Conservation (phyloP, 208 protist species). For the Porcisia hertigi region DNA sequence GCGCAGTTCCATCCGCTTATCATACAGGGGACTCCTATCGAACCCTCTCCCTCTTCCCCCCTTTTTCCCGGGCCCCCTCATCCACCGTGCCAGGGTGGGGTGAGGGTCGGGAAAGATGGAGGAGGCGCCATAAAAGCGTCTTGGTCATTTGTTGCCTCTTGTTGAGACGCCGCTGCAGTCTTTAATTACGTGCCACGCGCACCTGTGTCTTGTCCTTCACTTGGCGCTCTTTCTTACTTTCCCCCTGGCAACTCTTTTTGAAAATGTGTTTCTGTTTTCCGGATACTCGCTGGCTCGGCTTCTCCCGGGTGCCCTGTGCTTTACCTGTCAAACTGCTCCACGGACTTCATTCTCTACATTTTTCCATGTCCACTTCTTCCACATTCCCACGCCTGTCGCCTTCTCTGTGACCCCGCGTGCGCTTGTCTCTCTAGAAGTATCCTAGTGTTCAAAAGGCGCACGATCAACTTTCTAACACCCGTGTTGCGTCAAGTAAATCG, state of each 20-base stretch:
- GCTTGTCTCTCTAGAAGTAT: neutral
- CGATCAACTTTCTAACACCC: neutral
- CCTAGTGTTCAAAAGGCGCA: neutral
- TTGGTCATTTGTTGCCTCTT: neutral
- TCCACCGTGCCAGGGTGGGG: neutral
- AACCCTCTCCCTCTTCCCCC: neutral
- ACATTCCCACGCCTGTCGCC: neutral
- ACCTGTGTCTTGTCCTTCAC: neutral
- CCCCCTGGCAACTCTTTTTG: neutral
- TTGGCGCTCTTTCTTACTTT: slow-evolving; percentile 4
- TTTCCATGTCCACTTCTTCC: neutral
- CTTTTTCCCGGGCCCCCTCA: neutral
- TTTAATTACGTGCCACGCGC: neutral
- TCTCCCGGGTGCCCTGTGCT: neutral
- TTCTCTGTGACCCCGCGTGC: neutral
- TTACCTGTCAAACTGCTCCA: neutral
- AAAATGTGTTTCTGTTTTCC: neutral
- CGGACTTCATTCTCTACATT: neutral
- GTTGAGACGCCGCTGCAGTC: no score
- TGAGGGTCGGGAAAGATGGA: neutral
- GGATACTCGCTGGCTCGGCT: neutral
- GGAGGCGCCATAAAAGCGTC: neutral
- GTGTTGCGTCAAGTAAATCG: neutral
- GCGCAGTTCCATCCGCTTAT: no score
- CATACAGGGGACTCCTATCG: neutral